Conservation (phyloP, 75 land plant species). For the Cupressus sempervirens region DNA sequence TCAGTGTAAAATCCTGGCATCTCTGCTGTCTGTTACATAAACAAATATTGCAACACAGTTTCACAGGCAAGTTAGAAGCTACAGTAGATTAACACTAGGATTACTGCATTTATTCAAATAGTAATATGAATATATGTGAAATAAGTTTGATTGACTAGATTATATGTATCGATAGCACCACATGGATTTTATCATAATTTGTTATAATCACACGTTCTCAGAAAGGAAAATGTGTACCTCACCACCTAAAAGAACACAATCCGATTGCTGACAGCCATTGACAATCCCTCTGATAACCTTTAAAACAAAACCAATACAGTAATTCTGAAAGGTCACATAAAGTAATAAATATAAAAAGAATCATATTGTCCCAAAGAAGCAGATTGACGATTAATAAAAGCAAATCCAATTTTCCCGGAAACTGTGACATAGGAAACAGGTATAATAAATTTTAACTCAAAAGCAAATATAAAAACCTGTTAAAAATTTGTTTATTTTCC, state of each 20-base stretch:
- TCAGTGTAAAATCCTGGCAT: conserved; percentile 94
- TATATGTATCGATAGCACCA: neutral
- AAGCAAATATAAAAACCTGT: neutral
- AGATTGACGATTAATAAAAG: neutral
- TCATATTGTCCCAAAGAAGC: neutral
- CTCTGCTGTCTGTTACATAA: conserved; percentile 78
- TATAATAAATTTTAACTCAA: neutral
- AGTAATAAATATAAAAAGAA: neutral
- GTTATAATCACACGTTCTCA: neutral
- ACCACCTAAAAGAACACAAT: conserved; percentile 89
- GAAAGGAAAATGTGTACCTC: conserved; percentile 48
- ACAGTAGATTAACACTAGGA: neutral
- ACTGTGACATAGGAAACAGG: neutral
- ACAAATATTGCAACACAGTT: neutral
- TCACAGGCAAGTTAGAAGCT: too few species aligned
- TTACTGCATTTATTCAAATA: neutral
- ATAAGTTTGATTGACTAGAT: neutral
- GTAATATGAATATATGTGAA: neutral
- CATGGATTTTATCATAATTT: neutral
- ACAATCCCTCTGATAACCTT: conserved; percentile 97
- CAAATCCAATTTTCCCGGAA: neutral
- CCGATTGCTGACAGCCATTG: conserved; percentile 87
- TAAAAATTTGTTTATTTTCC: neutral
- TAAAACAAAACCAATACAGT: neutral
- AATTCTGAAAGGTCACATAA: conserved; percentile 2